Conservation (phyloP, 2,329 filamentous ascomycete species). For the Phaeosphaeriaceae sp. region DNA sequence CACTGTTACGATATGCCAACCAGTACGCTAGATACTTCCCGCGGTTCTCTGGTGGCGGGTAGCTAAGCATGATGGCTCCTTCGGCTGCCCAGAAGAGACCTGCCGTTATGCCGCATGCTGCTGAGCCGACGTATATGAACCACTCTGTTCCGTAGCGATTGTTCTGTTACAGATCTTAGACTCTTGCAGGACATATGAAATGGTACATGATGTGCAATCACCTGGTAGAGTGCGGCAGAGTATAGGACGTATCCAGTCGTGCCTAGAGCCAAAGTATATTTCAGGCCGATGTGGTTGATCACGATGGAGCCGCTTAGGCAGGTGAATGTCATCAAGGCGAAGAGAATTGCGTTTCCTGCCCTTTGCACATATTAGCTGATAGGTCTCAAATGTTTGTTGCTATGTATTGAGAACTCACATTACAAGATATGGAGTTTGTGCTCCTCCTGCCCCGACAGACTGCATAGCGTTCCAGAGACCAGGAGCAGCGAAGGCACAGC, state of each 20-base stretch:
- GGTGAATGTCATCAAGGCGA: constrained; percentile 45
- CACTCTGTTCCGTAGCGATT: constrained; percentile 38
- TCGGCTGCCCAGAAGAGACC: constrained; percentile 37
- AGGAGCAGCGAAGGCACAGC: constrained; percentile 36
- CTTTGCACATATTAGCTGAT: constrained; percentile 5
- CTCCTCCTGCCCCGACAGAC: constrained; percentile 38
- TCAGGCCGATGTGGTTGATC: constrained; percentile 8
- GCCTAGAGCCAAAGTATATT: constrained; percentile 45
- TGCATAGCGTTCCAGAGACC: constrained; percentile 45
- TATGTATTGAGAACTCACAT: constrained; percentile 30
- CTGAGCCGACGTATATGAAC: constrained; percentile 34
- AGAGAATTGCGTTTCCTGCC: constrained; percentile 49
- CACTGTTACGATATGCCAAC: constrained; percentile 24
- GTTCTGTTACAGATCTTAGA: constrained; percentile 31
- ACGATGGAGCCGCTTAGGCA: constrained; percentile 42
- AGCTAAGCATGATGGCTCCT: constrained; percentile 36
- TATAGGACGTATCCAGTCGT: constrained; percentile 48
- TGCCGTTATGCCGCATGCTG: constrained; percentile 25
- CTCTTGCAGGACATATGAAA: neutral
- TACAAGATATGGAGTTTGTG: constrained; percentile 38
- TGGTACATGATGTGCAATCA: neutral
- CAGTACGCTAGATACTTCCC: constrained; percentile 25
- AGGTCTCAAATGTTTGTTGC: neutral
- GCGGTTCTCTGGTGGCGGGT: constrained; percentile 18
- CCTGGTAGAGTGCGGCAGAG: constrained; percentile 46